phyloP scores from a whole-genome alignment of 2,329 filamentous ascomycete species.

The Exophiala sideris region DNA sequence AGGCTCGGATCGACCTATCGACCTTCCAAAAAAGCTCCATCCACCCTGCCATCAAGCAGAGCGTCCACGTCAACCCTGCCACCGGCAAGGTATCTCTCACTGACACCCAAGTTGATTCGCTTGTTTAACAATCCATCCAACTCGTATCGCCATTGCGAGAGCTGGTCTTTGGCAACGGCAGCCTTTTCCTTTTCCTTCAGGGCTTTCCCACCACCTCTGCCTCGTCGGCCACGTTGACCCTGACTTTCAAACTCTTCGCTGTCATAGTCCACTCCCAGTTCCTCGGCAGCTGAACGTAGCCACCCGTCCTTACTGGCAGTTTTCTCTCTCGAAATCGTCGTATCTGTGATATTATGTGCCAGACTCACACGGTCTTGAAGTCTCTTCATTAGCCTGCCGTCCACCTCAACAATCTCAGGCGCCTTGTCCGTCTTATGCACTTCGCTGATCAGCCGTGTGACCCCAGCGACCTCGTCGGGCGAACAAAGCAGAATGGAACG shows the following conservation, averaged over 20 bases:
- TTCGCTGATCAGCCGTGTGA: slow-evolving; percentile 78
- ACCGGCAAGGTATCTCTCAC: slow-evolving; percentile 78
- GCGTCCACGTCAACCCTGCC: slow-evolving; percentile 78
- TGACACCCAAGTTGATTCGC: slow-evolving; percentile 82
- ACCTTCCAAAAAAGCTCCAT: slow-evolving; percentile 17
- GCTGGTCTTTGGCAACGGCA: slow-evolving; percentile 63
- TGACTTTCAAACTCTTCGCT: slow-evolving; percentile 74
- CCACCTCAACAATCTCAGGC: slow-evolving; percentile 67
- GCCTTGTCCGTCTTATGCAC: slow-evolving; percentile 62
- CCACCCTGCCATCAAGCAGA: slow-evolving; percentile 58
- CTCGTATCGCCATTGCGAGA: slow-evolving; percentile 67
- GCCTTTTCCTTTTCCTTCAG: slow-evolving; percentile 69
- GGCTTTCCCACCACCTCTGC: slow-evolving; percentile 71
- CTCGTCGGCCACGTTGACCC: slow-evolving; percentile 57
- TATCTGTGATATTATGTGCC: slow-evolving; percentile 84
- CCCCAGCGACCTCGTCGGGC: slow-evolving; percentile 84
- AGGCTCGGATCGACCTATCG: slow-evolving; percentile 4
- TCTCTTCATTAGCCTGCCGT: slow-evolving; percentile 71
- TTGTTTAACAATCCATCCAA: slow-evolving; percentile 67
- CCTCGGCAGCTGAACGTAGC: slow-evolving; percentile 79
- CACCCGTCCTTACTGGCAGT: slow-evolving; percentile 78
- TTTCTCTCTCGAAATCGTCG: slow-evolving; percentile 81
- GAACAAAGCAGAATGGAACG: slow-evolving; percentile 84
- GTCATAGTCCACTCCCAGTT: slow-evolving; percentile 91
- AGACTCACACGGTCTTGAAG: slow-evolving; percentile 74